Base-by-base conservation (phyloP, 805 yeast genomes). In the Candida sonorensis region DNA sequence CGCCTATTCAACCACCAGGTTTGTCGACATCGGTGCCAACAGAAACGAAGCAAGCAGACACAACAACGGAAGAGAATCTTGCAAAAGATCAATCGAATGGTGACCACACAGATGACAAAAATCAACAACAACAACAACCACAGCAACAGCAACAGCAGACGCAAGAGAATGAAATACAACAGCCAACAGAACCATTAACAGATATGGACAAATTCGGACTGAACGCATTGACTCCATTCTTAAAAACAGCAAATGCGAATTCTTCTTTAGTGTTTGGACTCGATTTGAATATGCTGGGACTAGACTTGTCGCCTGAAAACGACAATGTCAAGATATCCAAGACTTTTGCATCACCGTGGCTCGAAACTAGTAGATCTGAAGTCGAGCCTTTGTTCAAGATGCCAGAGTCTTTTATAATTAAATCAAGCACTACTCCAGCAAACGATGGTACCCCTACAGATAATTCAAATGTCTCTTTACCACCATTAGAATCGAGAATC, bases 341-440 rank as follows among this genome's bases (percentile, higher is more conserved):
- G 42, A 75, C 78, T 7, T 76, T 90, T 50, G 80, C 94, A 16
- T 82, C 95, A 3, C 98, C 98, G 10, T 90, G 98, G 97, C 69
- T 82, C 24, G 97, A 92, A 51, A 83, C 96, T 1, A 75, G 92
- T 7, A 69, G 94, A 48, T 78, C 88, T 33, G 88, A 83, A 43
- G 95, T 90, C 12, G 94, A 86, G 46, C 98, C 98, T 4, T 68
- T 71, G 36, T 88, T 75, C 55, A 64, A 59, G 28, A 63, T 77
- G 26, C 96, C 96, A 3, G 58, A 62, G 12, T 70, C 67, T 3
- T 79, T 65, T 59, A 66, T 42, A 17, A 38, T 51, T 13, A 35
- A 41, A 20, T n/a, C n/a, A 29, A 36, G 5, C 36, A 38, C 12
- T 6, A 19, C 21, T 7, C 10, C 10, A 8, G 21, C 7, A 19